Evolutionary conservation across 805 yeast genomes (phyloP).

Genomic region (Candida dajiaensis): DNA sequence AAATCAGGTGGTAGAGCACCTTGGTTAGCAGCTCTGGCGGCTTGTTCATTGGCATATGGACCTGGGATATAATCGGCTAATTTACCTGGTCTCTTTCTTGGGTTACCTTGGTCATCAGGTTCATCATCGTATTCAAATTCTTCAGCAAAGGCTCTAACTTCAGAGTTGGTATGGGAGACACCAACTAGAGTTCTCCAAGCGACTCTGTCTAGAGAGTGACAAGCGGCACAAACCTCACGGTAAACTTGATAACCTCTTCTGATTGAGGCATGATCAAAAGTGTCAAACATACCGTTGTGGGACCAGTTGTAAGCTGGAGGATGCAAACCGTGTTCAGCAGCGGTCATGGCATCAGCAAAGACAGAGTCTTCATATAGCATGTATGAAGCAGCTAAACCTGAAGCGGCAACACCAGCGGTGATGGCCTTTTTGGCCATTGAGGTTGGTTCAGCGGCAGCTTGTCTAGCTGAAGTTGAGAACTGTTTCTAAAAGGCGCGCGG

Average conservation of each 20-base stretch:
- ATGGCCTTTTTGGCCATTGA: slow-evolving; percentile 40
- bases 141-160: slow-evolving; percentile 90
- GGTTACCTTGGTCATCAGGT: slow-evolving; percentile 97
- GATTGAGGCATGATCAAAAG: slow-evolving; percentile 91
- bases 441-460: slow-evolving; percentile 30
- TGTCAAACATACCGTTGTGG: slow-evolving; percentile 84
- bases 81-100: slow-evolving; percentile 97
- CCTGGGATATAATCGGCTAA: slow-evolving; percentile 92
- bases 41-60: slow-evolving; percentile 97
- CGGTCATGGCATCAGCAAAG: slow-evolving; percentile 94
- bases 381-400: slow-evolving; percentile 79
- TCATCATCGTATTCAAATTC: slow-evolving; percentile 98
- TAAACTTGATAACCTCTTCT: slow-evolving; percentile 99
- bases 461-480: slow-evolving; percentile 31
- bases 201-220: slow-evolving; percentile 94
- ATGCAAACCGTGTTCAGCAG: slow-evolving; percentile 98
- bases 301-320: slow-evolving; percentile 93
- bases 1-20: slow-evolving; percentile 99
- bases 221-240: slow-evolving; percentile 98
- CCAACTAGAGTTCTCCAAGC: slow-evolving; percentile 99
- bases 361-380: slow-evolving; percentile 76
- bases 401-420: slow-evolving; percentile 59
- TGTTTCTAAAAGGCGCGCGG: slow-evolving; percentile 22
- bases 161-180: slow-evolving; percentile 87
- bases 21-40: slow-evolving; percentile 99